Evolutionary conservation across 2,329 filamentous ascomycete genomes (phyloP).

Genomic region (Stemphylium vesicarium): DNA sequence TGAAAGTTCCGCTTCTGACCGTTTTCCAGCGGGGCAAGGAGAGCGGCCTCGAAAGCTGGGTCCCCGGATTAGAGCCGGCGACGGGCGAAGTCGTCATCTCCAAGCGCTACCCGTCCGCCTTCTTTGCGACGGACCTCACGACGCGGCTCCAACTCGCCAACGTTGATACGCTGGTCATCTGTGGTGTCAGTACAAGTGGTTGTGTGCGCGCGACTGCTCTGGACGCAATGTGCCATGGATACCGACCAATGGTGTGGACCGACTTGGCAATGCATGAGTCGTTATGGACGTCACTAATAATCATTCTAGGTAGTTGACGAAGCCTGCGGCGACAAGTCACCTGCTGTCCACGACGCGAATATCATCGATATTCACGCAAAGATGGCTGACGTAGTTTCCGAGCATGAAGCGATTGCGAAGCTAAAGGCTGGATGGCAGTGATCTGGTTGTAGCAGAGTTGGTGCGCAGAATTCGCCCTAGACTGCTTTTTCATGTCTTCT

Average conservation of each 20-base stretch:
- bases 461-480: neutral
- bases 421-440: conserved; percentile 48
- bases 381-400: conserved; percentile 55
- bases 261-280: conserved; percentile 16
- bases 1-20: conserved; percentile 52
- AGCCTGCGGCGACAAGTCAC: conserved; percentile 55
- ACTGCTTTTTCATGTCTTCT: neutral
- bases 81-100: conserved; percentile 46
- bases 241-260: conserved; percentile 52
- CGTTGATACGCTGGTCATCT: conserved; percentile 55
- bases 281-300: conserved; percentile 13
- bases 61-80: conserved; percentile 50
- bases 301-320: conserved; percentile 49
- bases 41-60: conserved; percentile 49
- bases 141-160: conserved; percentile 49
- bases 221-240: conserved; percentile 55
- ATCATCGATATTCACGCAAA: conserved; percentile 56
- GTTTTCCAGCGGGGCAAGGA: conserved; percentile 52
- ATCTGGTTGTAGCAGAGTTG: neutral
- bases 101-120: conserved; percentile 55
- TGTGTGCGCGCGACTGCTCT: conserved; percentile 55
- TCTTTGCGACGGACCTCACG: conserved; percentile 55
- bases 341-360: conserved; percentile 54
- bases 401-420: conserved; percentile 51
- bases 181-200: conserved; percentile 57